phyloP scores from a whole-genome alignment of 2,329 filamentous ascomycete species.

The Grosmannia clavigera region DNA sequence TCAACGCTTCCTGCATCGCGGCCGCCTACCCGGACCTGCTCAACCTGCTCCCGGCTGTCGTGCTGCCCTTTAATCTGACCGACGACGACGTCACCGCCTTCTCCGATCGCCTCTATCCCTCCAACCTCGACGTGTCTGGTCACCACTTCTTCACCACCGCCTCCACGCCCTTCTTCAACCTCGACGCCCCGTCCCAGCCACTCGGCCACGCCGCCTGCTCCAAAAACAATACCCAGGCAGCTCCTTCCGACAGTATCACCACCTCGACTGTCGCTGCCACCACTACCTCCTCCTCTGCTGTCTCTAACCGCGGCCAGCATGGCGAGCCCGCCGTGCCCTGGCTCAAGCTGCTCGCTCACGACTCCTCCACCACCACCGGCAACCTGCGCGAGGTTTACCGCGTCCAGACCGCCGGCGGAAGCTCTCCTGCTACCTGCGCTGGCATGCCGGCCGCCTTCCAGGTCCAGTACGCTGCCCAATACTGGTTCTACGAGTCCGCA shows the following conservation, averaged over 20 bases:
- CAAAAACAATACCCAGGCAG: constrained; percentile 48
- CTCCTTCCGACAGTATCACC: constrained; percentile 27
- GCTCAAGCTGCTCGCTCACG: constrained; percentile 54
- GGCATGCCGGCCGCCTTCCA: constrained; percentile 52
- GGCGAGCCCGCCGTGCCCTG: constrained; percentile 65
- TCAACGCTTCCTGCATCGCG: constrained; percentile 74
- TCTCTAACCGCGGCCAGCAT: constrained; percentile 36
- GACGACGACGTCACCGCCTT: constrained; percentile 17
- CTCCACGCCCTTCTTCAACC: constrained; percentile 68
- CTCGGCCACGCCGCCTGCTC: constrained; percentile 50
- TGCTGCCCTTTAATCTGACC: constrained; percentile 52
- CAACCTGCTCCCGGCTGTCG: constrained; percentile 49
- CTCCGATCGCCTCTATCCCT: constrained; percentile 34
- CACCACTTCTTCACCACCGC: constrained; percentile 65
- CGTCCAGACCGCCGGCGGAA: constrained; percentile 71
- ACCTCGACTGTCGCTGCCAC: constrained; percentile 39
- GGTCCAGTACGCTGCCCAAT: constrained; percentile 74
- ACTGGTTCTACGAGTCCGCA: constrained; percentile 24
- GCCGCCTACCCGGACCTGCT: constrained; percentile 57
- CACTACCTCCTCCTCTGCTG: constrained; percentile 34
- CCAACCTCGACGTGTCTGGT: constrained; percentile 53
- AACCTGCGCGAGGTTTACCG: constrained; percentile 68
- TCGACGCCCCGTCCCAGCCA: constrained; percentile 43
- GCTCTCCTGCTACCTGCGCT: constrained; percentile 58
- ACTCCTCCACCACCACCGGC: constrained; percentile 37